Evolutionary conservation across 1,284 basidiomycete genomes (phyloP).

Genomic region (Moesziomyces sp.): DNA sequence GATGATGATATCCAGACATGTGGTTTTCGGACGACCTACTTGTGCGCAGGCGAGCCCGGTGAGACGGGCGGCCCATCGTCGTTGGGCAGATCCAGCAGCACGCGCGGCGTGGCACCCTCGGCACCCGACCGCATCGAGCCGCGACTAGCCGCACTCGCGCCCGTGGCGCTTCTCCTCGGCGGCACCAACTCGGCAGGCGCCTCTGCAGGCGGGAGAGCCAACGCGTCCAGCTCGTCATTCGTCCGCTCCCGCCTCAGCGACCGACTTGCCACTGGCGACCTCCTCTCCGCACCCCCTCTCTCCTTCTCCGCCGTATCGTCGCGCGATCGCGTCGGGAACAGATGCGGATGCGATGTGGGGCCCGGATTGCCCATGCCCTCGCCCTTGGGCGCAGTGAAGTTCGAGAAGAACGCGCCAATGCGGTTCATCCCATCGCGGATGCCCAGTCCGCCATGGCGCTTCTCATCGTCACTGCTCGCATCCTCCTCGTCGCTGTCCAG

Average conservation of each 20-base stretch:
- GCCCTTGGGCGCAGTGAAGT: slow-evolving; percentile 49
- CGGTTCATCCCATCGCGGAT: slow-evolving; percentile 34
- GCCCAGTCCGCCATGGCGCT: slow-evolving; percentile 19
- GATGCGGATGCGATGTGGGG: slow-evolving; percentile 41
- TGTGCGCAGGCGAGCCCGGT: slow-evolving; percentile 8
- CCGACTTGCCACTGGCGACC: slow-evolving; percentile 2
- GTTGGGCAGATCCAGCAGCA: slow-evolving; percentile 20
- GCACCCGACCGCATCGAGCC: not conserved
- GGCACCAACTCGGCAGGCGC: not conserved
- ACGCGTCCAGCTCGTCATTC: slow-evolving; percentile 15
- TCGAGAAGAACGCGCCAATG: slow-evolving; percentile 40
- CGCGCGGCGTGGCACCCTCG: slow-evolving; percentile 12
- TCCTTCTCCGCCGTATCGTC: slow-evolving; percentile 1
- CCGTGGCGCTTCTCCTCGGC: slow-evolving; percentile 1
- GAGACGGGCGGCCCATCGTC: slow-evolving; percentile 18
- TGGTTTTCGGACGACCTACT: not conserved
- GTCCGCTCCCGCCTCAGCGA: slow-evolving; percentile 5
- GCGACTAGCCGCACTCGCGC: not conserved
- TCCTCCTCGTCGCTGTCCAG: slow-evolving; percentile 18
- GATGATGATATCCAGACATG: no score
- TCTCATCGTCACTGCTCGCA: slow-evolving; percentile 16
- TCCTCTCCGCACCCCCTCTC: not conserved
- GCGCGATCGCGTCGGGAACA: slow-evolving; percentile 18
- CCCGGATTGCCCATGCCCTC: slow-evolving; percentile 54
- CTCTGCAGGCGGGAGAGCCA: slow-evolving; percentile 11